Evolutionary conservation across 2,329 filamentous ascomycete genomes (phyloP).

Genomic region (Eutypa lata): DNA sequence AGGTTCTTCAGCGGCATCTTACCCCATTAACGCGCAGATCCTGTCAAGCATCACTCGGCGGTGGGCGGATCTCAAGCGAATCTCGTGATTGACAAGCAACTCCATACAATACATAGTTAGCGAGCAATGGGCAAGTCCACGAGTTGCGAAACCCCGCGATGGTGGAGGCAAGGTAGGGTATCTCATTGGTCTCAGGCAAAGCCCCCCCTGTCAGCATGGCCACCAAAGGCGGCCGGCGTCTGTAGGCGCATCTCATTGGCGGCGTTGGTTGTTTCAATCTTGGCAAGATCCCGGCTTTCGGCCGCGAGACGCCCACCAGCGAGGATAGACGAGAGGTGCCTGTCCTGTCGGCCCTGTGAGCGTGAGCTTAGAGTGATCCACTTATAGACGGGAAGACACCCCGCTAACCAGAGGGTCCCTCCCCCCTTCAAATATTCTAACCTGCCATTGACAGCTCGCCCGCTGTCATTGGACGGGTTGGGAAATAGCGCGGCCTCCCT

Average conservation of each 20-base stretch:
- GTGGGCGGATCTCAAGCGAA: no score
- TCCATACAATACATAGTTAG: no score
- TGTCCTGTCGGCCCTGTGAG: no score
- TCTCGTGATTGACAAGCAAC: not conserved
- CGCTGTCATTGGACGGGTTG: not conserved
- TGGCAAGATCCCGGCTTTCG: slow-evolving; percentile 5
- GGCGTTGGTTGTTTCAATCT: slow-evolving; percentile 8
- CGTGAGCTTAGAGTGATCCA: not conserved
- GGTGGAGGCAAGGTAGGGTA: not conserved
- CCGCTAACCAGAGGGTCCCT: not conserved
- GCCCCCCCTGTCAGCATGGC: slow-evolving; percentile 14
- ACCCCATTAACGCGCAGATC: no score
- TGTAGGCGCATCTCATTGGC: slow-evolving; percentile 21
- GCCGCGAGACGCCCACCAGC: slow-evolving; percentile 11
- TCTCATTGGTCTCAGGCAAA: slow-evolving; percentile 8
- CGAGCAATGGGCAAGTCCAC: not conserved
- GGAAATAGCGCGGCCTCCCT: not conserved
- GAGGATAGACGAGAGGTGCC: slow-evolving; percentile 6
- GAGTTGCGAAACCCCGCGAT: not conserved
- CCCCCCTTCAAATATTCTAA: not conserved
- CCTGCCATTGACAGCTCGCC: not conserved
- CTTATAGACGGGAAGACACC: not conserved
- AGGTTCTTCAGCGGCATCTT: no score
- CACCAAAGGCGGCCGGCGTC: slow-evolving; percentile 29
- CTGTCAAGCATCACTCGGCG: no score